phyloP scores from a whole-genome alignment of 169 alveolate species.

The Eimeria acervulina region DNA sequence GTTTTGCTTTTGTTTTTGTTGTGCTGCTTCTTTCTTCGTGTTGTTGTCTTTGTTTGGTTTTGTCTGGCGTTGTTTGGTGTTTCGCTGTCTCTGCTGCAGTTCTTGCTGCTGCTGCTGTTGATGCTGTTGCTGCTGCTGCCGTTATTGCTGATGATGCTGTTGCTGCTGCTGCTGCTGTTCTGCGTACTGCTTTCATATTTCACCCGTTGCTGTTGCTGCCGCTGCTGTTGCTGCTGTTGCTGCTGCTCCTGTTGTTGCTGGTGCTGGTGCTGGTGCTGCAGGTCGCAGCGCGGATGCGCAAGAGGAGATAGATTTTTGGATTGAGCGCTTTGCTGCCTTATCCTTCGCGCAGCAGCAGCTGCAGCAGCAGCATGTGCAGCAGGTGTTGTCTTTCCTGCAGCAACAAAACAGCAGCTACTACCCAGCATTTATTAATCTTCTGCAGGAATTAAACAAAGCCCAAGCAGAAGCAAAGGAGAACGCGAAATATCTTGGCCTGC shows the following conservation, averaged over 20 bases:
- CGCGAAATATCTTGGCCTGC: conserved; percentile 91
- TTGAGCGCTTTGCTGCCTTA: conserved; percentile 93
- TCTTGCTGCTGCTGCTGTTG: conserved; percentile 14
- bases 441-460: conserved; percentile 95
- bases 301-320: conserved; percentile 96
- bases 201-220: not conserved
- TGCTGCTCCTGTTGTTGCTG: conserved; percentile 13
- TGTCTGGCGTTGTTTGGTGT: too few species aligned
- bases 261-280: conserved; percentile 19
- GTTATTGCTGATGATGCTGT: not conserved
- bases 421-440: conserved; percentile 94
- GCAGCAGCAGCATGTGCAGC: conserved; percentile 76
- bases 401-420: conserved; percentile 95
- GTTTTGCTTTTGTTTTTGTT: too few species aligned
- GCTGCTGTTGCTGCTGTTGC: conserved; percentile 37
- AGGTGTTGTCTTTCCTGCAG: conserved; percentile 92
- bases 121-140: not conserved
- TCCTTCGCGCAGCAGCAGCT: conserved; percentile 94
- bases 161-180: not conserved
- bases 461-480: conserved; percentile 96
- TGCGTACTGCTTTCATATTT: not conserved
- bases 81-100: conserved; percentile 8
- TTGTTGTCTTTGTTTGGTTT: too few species aligned
- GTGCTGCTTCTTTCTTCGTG: too few species aligned
- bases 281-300: conserved; percentile 93